Conservation (phyloP, 78 protist species). For the Anaeramoeba flamelloides region DNA sequence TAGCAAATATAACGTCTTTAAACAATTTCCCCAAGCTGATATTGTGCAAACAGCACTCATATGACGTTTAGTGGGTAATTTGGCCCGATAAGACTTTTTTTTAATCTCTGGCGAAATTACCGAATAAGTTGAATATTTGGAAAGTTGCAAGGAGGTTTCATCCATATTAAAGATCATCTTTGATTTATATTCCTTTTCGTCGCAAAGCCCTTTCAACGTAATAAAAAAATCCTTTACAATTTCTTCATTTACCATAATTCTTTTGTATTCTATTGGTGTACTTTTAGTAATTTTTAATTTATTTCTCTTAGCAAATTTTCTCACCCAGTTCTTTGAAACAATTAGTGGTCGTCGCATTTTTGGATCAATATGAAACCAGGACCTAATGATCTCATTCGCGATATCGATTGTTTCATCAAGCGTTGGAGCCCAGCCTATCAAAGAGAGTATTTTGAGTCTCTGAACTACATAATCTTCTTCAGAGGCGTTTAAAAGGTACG, state of each 20-base stretch:
- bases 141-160: not conserved
- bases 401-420: not conserved
- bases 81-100: not conserved
- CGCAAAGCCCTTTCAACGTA: not conserved
- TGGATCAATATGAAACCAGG: too few relatives aligned
- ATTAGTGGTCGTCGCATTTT: not conserved
- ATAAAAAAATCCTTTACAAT: not conserved
- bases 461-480: not conserved
- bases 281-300: not conserved
- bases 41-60: not conserved
- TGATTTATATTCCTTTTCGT: not conserved
- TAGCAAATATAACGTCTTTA: not conserved
- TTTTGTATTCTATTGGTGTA: not conserved
- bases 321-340: not conserved
- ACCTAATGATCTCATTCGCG: not conserved
- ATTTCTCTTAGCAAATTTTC: not conserved
- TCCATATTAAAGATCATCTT: not conserved
- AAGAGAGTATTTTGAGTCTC: not conserved
- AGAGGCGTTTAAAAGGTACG: not conserved
- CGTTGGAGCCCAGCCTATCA: not conserved
- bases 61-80: too few relatives aligned
- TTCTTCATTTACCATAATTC: not conserved
- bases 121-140: not conserved
- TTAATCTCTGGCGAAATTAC: too few relatives aligned
- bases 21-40: not conserved